phyloP scores from a whole-genome alignment of 352 stramenopile species.

The Globisporangium carolinianum region DNA sequence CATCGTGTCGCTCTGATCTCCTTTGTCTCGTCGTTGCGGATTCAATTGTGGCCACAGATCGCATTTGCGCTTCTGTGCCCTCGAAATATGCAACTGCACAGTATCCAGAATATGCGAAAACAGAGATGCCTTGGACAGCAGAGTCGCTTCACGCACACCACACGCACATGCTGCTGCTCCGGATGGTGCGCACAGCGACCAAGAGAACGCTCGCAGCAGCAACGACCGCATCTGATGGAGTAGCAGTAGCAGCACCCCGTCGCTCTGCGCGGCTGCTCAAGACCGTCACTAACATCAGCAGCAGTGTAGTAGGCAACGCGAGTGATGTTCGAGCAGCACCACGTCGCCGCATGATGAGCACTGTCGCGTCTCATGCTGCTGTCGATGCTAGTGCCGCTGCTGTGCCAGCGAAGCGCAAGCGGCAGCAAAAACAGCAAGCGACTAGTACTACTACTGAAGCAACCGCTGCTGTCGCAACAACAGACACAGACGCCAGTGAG shows the following conservation, averaged over 20 bases:
- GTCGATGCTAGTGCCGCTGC: conserved; percentile 1
- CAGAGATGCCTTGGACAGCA: not conserved
- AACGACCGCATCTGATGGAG: not conserved
- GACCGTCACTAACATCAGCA: too few species aligned
- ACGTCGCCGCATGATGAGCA: not conserved
- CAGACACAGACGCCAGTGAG: not conserved
- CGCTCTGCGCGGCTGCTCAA: conserved; percentile 8
- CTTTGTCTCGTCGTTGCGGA: conserved; percentile 1
- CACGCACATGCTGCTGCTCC: not conserved
- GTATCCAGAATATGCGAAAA: not conserved
- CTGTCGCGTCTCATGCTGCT: not conserved
- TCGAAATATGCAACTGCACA: not conserved
- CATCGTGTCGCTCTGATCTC: conserved; percentile 20
- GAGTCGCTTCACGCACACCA: not conserved
- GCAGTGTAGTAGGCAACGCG: not conserved
- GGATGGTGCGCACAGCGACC: not conserved
- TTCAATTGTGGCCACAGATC: conserved; percentile 8
- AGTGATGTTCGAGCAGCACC: not conserved
- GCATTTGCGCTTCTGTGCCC: not conserved
- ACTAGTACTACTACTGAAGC: not conserved
- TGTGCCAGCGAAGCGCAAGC: conserved; percentile 4
- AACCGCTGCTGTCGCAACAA: not conserved
- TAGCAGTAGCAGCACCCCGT: not conserved
- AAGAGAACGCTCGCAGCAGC: not conserved
- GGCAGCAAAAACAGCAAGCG: not conserved